A percentile compares a stretch with the other conserved stretches of the same genome.
These are phyloP conservation scores for Boletales sp. DNA, from an alignment of 768 basidiomycete genomes.

Conservation along the genomic window DNA sequence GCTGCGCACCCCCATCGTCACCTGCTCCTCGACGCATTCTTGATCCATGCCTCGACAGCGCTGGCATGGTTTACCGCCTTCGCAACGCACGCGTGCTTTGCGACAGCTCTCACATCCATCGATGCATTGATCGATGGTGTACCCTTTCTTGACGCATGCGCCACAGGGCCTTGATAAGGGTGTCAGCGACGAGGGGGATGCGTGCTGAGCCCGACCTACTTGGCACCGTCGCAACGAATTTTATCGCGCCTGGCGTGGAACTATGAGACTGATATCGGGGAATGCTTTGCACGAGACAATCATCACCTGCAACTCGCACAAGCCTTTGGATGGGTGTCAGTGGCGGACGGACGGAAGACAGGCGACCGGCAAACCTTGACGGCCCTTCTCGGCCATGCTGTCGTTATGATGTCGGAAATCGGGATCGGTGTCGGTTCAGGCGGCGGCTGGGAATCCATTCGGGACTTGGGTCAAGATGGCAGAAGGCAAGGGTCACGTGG, in stretches of 20 bases:
- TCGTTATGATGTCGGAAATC: conserved; percentile 49
- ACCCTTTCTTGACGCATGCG: conserved; percentile 55
- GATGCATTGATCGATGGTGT: conserved; percentile 48
- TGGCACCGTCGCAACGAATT: conserved; percentile 54
- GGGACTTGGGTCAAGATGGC: conserved; percentile 24
- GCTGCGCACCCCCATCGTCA: conserved; percentile 19
- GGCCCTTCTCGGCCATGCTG: conserved; percentile 49
- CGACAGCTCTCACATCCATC: conserved; percentile 63
- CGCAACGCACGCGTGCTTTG: conserved; percentile 43
- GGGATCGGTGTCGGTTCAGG: conserved; percentile 36
- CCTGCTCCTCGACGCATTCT: conserved; percentile 46
- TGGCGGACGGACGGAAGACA: conserved; percentile 9
- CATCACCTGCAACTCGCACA: conserved; percentile 56
- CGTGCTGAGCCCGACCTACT: conserved; percentile 29
- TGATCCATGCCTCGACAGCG: conserved; percentile 34
- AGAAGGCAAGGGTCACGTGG: conserved; percentile 23
- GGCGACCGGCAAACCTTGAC: conserved; percentile 40
- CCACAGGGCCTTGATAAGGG: conserved; percentile 48
- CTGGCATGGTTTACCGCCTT: conserved; percentile 36
- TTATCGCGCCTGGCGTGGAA: conserved; percentile 49
- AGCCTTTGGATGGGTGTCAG: conserved; percentile 34
- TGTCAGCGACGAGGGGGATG: conserved; percentile 1
- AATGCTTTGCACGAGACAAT: background rate
- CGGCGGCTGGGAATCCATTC: conserved; percentile 35
- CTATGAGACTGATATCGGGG: background rate